Evolutionary conservation across 345 rosid species (phyloP).

Genomic region (Populus davidiana): DNA sequence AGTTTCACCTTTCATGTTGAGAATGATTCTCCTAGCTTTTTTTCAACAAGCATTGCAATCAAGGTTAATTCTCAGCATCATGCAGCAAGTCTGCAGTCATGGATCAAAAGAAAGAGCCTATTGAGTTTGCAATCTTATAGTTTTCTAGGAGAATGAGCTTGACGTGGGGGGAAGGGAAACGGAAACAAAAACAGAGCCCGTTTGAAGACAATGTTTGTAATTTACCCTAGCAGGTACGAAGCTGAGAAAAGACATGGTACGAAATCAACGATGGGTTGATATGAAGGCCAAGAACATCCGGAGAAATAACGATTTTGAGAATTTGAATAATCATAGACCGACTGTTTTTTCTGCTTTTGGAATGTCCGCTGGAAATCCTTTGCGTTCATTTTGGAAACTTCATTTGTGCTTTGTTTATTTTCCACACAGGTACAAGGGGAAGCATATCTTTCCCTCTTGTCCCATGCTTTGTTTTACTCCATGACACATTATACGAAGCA

Average conservation of each 20-base stretch:
- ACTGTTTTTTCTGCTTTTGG: constrained; percentile 12
- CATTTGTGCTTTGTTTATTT: constrained; percentile 10
- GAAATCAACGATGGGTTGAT: constrained; percentile 7
- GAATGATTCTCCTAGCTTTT: constrained; percentile 58
- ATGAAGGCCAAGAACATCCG: background rate
- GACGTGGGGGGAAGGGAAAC: background rate
- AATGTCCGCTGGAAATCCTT: constrained; percentile 9
- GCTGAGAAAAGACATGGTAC: constrained; percentile 6
- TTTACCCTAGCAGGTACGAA: constrained; percentile 36
- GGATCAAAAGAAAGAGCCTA: background rate
- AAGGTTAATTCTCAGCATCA: constrained; percentile 60
- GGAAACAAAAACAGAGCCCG: background rate
- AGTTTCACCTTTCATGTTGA: constrained; percentile 60
- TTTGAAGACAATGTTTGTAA: background rate
- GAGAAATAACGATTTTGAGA: constrained; percentile 1
- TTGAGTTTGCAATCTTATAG: background rate
- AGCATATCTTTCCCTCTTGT: background rate
- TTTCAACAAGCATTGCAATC: constrained; percentile 79
- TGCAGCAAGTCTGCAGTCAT: constrained; percentile 47
- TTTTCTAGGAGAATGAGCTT: background rate
- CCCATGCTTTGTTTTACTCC: constrained; percentile 12
- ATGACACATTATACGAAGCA: constrained; percentile 18
- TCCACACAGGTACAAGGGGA: background rate
- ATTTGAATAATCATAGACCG: background rate
- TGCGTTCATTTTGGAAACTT: constrained; percentile 23